Conservation (phyloP, 164 flowering plant species). For the Dillenia turbinata region DNA sequence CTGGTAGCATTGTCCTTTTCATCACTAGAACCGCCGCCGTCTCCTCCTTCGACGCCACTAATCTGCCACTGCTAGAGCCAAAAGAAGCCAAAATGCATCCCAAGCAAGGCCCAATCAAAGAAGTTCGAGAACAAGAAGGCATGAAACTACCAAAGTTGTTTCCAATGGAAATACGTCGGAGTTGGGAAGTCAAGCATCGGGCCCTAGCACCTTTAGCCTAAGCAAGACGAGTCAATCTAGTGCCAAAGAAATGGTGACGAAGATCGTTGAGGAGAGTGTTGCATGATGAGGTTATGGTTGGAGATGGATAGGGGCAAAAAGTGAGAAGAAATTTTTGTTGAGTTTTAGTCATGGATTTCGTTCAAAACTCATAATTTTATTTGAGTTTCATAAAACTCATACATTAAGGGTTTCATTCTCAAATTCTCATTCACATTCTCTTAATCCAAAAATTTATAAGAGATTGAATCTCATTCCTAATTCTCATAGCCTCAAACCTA, state of each 20-base stretch:
- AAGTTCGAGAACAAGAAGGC: constrained; percentile 8
- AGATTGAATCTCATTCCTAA: no score
- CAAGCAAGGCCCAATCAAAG: constrained; percentile 12
- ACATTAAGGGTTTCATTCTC: no score
- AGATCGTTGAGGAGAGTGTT: constrained; percentile 5
- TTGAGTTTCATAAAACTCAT: no score
- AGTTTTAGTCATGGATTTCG: no score
- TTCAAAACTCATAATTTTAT: no score
- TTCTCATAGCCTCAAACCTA: no score
- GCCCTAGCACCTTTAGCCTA: constrained; percentile 6
- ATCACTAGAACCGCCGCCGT: constrained; percentile 42
- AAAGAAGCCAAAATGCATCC: constrained; percentile 31
- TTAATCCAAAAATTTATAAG: no score
- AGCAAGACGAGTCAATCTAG: neutral
- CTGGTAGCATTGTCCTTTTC: constrained; percentile 38
- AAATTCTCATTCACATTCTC: no score
- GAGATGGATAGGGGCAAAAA: constrained; percentile 11
- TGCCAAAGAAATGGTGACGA: constrained; percentile 18
- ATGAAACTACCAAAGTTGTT: constrained; percentile 3
- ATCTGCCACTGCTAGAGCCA: constrained; percentile 46
- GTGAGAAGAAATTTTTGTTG: no score
- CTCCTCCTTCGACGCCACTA: constrained; percentile 32
- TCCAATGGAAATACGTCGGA: constrained; percentile 12
- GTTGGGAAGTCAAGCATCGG: constrained; percentile 12
- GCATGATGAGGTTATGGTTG: constrained; percentile 23